Evolutionary conservation across 768 basidiomycete genomes (phyloP).

Genomic region (Steccherinum ochraceum): DNA sequence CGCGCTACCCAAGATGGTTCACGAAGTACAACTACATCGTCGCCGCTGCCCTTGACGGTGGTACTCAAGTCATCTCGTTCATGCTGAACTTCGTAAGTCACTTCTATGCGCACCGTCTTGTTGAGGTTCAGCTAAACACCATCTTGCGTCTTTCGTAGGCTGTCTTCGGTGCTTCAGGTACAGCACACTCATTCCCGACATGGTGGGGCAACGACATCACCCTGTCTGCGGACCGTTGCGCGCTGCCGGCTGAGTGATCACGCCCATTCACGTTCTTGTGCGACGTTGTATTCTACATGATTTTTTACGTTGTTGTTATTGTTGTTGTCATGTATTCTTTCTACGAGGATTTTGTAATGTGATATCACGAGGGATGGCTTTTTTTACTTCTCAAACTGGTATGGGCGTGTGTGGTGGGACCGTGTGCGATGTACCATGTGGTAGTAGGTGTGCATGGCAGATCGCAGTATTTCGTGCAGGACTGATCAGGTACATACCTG

Average conservation of each 20-base stretch:
- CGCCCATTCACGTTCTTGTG: no score
- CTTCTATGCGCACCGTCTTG: neutral
- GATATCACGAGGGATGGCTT: no score
- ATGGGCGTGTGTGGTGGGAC: no score
- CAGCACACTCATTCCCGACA: conserved; percentile 19
- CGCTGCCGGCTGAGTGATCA: conserved; percentile 12
- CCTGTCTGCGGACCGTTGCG: conserved; percentile 21
- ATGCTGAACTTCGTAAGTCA: conserved; percentile 25
- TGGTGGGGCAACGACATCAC: conserved; percentile 22
- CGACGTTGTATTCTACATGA: no score
- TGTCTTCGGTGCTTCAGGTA: conserved; percentile 23
- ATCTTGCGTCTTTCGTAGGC: conserved; percentile 13
- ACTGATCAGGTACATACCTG: no score
- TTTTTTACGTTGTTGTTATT: no score
- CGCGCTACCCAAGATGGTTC: conserved; percentile 32
- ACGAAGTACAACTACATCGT: conserved; percentile 36
- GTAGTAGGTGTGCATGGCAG: no score
- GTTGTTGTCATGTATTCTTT: no score
- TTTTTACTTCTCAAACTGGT: no score
- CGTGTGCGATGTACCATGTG: no score
- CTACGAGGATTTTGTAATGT: no score
- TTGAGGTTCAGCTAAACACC: neutral
- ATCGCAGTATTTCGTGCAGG: no score
- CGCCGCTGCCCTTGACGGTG: conserved; percentile 32
- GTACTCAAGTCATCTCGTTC: conserved; percentile 31